phyloP scores from a whole-genome alignment of 169 alveolate species.

The Plasmodium adleri region DNA sequence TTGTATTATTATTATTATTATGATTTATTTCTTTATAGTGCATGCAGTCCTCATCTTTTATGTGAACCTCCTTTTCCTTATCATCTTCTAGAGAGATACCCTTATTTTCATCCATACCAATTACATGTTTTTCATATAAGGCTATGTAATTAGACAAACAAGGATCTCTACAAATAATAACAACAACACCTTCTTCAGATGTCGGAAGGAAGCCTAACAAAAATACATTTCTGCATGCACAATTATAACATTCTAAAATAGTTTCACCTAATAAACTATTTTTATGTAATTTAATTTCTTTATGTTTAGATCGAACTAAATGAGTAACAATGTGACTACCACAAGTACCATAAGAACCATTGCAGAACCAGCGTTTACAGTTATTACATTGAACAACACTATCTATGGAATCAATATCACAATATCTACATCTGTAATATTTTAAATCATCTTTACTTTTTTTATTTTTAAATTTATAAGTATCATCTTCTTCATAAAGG shows the following conservation, averaged over 20 bases:
- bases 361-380: conserved; percentile 89
- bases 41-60: background rate
- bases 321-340: conserved; percentile 89
- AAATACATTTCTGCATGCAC: conserved; percentile 87
- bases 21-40: too few species aligned
- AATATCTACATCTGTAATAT: conserved; percentile 74
- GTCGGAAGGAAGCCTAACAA: conserved; percentile 88
- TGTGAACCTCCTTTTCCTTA: background rate
- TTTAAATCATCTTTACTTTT: conserved; percentile 25
- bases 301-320: conserved; percentile 87
- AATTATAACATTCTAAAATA: conserved; percentile 87
- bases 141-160: conserved; percentile 45
- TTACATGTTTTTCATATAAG: background rate
- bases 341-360: conserved; percentile 79
- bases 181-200: conserved; percentile 82
- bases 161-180: conserved; percentile 84
- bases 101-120: background rate
- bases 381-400: conserved; percentile 84
- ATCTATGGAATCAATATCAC: conserved; percentile 76
- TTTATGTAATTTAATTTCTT: conserved; percentile 86
- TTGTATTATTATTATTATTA: background rate
- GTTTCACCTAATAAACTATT: conserved; percentile 88
- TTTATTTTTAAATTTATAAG: background rate
- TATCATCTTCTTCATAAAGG: too few species aligned
- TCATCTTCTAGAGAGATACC: background rate